Evolutionary conservation across 2,329 filamentous ascomycete genomes (phyloP), one percentile per base, ranked within the genome.

Genomic region (Neopestalotiopsis rosae): DNA sequence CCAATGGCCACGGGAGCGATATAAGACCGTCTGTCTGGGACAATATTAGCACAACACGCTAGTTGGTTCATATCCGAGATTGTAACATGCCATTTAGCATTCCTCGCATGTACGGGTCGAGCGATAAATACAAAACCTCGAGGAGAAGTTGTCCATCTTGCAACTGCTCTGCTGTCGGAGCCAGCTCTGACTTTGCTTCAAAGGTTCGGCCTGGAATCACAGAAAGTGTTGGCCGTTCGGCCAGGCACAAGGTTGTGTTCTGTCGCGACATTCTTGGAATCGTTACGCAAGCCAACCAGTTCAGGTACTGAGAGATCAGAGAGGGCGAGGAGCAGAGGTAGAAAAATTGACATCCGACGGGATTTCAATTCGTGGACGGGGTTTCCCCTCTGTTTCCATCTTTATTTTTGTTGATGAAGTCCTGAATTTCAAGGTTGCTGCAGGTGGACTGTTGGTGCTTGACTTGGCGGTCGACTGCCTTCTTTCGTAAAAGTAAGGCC

Each of bases 91-190:
- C 81, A 68, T 86, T 90, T 9, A 91, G 79, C 88, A 88, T 90
- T 72, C 87, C 87, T 71, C 89, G 85, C 89, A 91, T 91, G 1
- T 89, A 88, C 0, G 89, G 89, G 77, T 91, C 89, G 61, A 91
- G 81, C 28, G 86, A 88, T 45, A 91, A 82, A 73, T 90, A 90
- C 66, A 88, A 73, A 1, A 74, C 74, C 71, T 83, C 80, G 61
- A 84, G 75, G 10, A 91, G 81, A 57, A 91, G 79, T 71, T 90
- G 80, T 71, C 87, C 87, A 80, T 85, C 81, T 73, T 87, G 82
- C 20, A 86, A 78, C 68, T 80, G 78, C 1, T 76, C 74, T 52
- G 81, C 79, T 1, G 77, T 73, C 6, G 84, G 78, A 4, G 69
- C 69, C 3, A 30, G 61, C 30, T 67, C 59, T 20, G 52, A 34